Evolutionary conservation across 2,329 filamentous ascomycete genomes (phyloP).

Genomic region (Calonectria honghensis): DNA sequence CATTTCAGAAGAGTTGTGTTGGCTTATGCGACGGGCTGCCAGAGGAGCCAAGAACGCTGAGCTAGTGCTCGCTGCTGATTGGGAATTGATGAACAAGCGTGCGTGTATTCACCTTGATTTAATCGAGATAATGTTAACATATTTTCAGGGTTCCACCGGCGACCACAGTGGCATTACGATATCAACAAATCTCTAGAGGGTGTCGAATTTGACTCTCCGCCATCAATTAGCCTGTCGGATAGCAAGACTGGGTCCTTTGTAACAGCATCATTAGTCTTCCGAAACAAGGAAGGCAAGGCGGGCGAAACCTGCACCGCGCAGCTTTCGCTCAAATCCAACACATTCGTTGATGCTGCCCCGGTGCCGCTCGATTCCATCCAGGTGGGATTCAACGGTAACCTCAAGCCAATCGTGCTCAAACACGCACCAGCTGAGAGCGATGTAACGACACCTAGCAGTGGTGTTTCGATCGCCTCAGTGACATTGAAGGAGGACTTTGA

Average conservation of each 20-base stretch:
- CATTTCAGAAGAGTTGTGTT: conserved; percentile 76
- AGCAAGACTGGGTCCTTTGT: conserved; percentile 73
- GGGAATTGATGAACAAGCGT: conserved; percentile 78
- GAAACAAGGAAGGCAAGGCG: conserved; percentile 75
- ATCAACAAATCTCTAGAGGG: conserved; percentile 74
- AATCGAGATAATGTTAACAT: conserved; percentile 34
- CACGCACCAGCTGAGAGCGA: conserved; percentile 58
- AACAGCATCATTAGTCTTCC: conserved; percentile 74
- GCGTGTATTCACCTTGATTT: conserved; percentile 55
- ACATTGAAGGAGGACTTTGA: conserved; percentile 58
- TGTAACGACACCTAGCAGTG: conserved; percentile 15
- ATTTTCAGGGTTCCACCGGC: conserved; percentile 70
- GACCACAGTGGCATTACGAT: conserved; percentile 77
- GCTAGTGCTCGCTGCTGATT: conserved; percentile 77
- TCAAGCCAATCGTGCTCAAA: conserved; percentile 73
- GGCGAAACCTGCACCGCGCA: conserved; percentile 77
- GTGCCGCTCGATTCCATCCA: conserved; percentile 71
- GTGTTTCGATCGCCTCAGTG: conserved; percentile 54
- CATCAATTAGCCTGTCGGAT: conserved; percentile 71
- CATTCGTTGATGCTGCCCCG: conserved; percentile 71
- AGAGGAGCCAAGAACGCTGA: conserved; percentile 70
- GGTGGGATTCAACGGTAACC: conserved; percentile 74
- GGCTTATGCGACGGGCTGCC: conserved; percentile 76
- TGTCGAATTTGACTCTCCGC: conserved; percentile 65
- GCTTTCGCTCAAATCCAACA: conserved; percentile 74